Base-by-base conservation (phyloP, 176 grass and related monocot genomes). In the Oryza glaberrima region DNA sequence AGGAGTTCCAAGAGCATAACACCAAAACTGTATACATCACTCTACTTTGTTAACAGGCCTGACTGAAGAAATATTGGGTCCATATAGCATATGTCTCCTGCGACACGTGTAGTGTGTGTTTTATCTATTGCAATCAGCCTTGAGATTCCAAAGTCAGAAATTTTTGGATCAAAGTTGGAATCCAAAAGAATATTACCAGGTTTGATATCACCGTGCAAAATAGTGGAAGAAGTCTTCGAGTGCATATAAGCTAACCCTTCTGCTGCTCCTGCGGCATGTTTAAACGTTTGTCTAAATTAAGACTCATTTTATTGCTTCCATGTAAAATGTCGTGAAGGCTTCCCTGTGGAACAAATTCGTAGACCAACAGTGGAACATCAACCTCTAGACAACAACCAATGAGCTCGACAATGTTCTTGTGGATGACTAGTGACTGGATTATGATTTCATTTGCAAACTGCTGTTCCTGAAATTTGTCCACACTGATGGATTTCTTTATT, bases 381-480 rank as follows among this genome's bases (percentile, higher is more conserved):
- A 76, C 77, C 69, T 82, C 77, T 2, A 87, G 22, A 23, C 77
- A 81, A 36, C 77, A 66, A 34, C 84, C 77, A 17, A 81, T 22
- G 20, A 81, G 71, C 72, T 19, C 73, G 11, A 86, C 77, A 61
- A 81, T 86, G 8, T 86, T 86, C 69, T 45, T 86, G 17, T 81
- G 65, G 76, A 80, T 87, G 0, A 87, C 65, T 51, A 9, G 51
- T 14, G 77, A 87, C 38, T 80, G 77, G 10, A 87, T 77, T 35
- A 68, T 68, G 14, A 87, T 51, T 54, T 87, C 85, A 36, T 74
- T 87, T 40, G 67, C 85, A 68, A 87, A 87, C 45, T 87, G 75
- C 51, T 34, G 58, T 3, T 56, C 75, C 11, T 81, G 5, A 23
- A 0, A 15, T 14, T 49, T 49, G 51, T 67, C 32, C 14, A 54